Conservation (phyloP, 331 rosid genomes). For the Erythrophleum ivorense region DNA sequence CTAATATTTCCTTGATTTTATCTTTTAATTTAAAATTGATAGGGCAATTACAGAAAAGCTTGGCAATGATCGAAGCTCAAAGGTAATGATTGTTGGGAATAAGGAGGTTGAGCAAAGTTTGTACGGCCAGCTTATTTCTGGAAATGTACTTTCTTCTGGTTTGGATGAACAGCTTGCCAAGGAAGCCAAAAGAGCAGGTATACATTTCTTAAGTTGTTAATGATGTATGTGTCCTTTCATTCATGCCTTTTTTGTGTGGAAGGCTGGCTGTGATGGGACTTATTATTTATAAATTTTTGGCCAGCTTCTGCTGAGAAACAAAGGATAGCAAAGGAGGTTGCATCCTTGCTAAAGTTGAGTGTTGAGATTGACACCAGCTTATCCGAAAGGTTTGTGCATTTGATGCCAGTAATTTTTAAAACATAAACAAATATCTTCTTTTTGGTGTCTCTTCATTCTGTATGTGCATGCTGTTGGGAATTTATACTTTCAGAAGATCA, state of each 20-base stretch:
- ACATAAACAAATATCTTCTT: neutral
- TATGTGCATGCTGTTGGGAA: conserved; percentile 4
- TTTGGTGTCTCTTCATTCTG: neutral
- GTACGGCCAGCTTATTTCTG: conserved; percentile 61
- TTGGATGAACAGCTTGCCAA: conserved; percentile 72
- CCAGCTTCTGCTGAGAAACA: conserved; percentile 86
- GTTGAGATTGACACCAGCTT: conserved; percentile 75
- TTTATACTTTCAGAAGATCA: neutral
- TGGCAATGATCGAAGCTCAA: conserved; percentile 67
- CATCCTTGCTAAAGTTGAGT: conserved; percentile 80
- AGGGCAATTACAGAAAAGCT: conserved; percentile 81
- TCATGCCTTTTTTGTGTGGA: conserved; percentile 39
- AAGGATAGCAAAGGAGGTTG: conserved; percentile 83
- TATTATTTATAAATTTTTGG: conserved; percentile 43
- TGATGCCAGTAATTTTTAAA: neutral
- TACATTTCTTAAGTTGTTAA: conserved; percentile 31
- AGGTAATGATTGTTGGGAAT: conserved; percentile 68
- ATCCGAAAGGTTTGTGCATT: conserved; percentile 70
- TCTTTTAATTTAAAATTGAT: conserved; percentile 38
- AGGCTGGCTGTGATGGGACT: conserved; percentile 41
- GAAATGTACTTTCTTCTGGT: conserved; percentile 60
- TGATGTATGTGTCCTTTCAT: conserved; percentile 35
- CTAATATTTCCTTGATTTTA: conserved; percentile 37
- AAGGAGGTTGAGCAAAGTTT: conserved; percentile 80
- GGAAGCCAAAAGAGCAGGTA: conserved; percentile 88